Evolutionary conservation across 257 asterid species (phyloP).

Genomic region (Cruciata laevipes): DNA sequence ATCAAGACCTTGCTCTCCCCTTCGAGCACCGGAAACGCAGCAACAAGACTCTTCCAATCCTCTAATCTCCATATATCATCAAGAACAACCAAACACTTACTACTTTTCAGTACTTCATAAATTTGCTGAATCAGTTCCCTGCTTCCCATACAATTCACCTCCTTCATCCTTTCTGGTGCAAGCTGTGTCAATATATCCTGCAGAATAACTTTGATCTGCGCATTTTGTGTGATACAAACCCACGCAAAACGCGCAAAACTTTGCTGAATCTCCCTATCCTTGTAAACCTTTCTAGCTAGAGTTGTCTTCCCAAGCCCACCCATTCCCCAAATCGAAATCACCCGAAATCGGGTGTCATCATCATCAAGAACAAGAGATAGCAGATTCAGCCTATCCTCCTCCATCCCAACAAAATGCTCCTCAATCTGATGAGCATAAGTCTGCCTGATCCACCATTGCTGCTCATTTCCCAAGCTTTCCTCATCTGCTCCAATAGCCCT

Average conservation of each 20-base stretch:
- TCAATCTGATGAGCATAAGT: background rate
- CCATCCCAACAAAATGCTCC: background rate
- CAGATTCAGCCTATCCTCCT: background rate
- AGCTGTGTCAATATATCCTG: slow-evolving; percentile 3
- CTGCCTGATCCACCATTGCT: background rate
- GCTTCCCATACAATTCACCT: background rate
- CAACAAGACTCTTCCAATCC: background rate
- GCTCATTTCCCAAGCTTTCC: background rate
- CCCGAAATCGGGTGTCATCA: background rate
- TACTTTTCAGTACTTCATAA: background rate
- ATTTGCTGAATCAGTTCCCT: background rate
- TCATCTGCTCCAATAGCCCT: background rate
- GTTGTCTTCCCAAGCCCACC: slow-evolving; percentile 5
- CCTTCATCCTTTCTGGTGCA: background rate
- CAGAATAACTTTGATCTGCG: background rate
- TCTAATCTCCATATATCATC: slow-evolving; percentile 12
- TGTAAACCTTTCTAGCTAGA: background rate
- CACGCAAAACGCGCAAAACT: background rate
- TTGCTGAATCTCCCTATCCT: background rate
- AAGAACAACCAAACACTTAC: slow-evolving; percentile 11
- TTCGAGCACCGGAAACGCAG: background rate
- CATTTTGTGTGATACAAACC: background rate
- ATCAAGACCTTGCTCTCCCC: slow-evolving; percentile 6
- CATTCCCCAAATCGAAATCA: slow-evolving; percentile 1
- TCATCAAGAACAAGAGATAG: background rate